These are phyloP conservation scores for Saitozyma sp. DNA, from an alignment of 768 basidiomycete genomes.

Conservation along the genomic window DNA sequence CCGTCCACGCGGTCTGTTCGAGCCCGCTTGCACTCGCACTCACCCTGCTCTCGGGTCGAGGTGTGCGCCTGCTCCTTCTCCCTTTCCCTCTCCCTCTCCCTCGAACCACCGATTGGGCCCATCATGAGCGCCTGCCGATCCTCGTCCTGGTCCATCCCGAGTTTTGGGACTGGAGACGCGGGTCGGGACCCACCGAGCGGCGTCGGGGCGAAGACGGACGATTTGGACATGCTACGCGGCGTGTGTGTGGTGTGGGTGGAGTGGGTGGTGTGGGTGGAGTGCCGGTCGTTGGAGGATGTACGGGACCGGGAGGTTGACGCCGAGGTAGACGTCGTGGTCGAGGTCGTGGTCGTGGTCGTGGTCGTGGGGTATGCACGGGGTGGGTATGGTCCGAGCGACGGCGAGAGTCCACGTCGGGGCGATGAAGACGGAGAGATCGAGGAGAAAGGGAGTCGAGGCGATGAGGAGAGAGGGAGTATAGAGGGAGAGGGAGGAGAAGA, in stretches of 20 bases:
- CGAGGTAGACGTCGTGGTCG: not conserved
- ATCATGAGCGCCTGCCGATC: slow-evolving; percentile 22
- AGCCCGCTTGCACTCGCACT: slow-evolving; percentile 3
- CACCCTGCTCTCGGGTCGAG: slow-evolving; percentile 29
- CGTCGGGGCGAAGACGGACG: slow-evolving; percentile 7
- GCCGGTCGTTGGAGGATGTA: not conserved
- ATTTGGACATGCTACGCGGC: not conserved
- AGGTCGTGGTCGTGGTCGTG: not conserved
- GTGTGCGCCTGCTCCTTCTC: slow-evolving; percentile 7
- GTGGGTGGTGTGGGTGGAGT: not conserved
- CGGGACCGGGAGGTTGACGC: not conserved
- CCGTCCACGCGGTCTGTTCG: too few relatives aligned
- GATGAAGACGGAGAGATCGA: too few relatives aligned
- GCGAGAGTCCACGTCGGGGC: too few relatives aligned
- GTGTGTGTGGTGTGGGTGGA: not conserved
- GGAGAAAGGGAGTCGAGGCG: too few relatives aligned
- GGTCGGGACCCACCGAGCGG: slow-evolving; percentile 5
- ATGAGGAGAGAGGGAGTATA: too few relatives aligned
- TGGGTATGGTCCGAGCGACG: not conserved
- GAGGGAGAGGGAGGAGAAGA: too few relatives aligned
- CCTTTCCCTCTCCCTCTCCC: slow-evolving; percentile 5
- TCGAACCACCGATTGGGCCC: slow-evolving; percentile 7
- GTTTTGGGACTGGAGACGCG: not conserved
- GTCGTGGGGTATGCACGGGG: not conserved
- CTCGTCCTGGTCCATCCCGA: slow-evolving; percentile 13